A percentile compares a stretch with the other conserved stretches of the same genome.
These are phyloP conservation scores for Physaria fendleri DNA, from an alignment of 345 rosid genomes.

Conservation along the genomic window DNA sequence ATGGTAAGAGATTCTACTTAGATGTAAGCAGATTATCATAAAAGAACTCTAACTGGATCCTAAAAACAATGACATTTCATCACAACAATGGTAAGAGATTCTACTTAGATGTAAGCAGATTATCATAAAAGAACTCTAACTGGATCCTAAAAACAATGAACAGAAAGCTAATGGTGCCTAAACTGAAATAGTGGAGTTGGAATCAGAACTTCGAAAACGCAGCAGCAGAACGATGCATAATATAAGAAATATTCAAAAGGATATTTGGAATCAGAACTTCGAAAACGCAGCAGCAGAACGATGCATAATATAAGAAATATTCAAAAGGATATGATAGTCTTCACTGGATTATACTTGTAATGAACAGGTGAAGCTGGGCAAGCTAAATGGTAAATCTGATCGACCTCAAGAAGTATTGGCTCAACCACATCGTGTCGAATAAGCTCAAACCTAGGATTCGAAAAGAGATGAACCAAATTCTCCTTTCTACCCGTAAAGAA, in stretches of 20 bases:
- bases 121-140: too few species aligned
- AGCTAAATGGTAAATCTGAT: constrained; percentile 98
- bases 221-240: neutral
- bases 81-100: constrained; percentile 4
- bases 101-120: neutral
- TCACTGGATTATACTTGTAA: constrained; percentile 90
- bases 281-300: neutral
- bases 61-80: constrained; percentile 24
- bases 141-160: neutral
- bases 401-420: constrained; percentile 91
- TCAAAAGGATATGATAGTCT: constrained; percentile 89
- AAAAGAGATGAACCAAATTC: constrained; percentile 70
- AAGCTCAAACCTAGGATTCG: constrained; percentile 87
- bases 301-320: neutral
- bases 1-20: neutral
- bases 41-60: too few species aligned
- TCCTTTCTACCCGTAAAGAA: constrained; percentile 96
- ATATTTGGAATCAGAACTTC: too few species aligned
- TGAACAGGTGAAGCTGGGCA: constrained; percentile 99
- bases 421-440: constrained; percentile 97
- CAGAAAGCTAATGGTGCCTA: neutral
- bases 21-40: neutral
- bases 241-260: constrained; percentile 34
- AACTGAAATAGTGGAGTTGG: neutral
- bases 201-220: too few species aligned